Conservation (phyloP, 139 green algal genomes). For the Picocystis salinarum region DNA sequence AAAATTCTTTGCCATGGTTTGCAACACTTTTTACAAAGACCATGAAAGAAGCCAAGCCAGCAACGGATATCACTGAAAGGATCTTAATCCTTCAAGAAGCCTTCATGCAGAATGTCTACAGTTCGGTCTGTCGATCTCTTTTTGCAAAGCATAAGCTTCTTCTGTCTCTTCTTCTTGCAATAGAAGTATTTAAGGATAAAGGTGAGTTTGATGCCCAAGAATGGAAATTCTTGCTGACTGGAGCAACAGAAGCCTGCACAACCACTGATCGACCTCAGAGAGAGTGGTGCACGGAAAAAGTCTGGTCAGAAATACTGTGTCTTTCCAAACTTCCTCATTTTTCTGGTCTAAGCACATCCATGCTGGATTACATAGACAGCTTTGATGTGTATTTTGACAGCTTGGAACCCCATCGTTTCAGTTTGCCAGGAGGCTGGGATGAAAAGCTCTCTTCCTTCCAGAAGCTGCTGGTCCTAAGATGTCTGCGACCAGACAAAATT, state of each 20-base stretch:
- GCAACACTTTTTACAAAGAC: conserved; percentile 50
- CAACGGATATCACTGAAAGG: conserved; percentile 35
- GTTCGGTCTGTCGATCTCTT: conserved; percentile 56
- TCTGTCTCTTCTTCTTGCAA: conserved; percentile 43
- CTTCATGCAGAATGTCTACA: conserved; percentile 62
- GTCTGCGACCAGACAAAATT: conserved; percentile 51
- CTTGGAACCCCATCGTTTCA: conserved; percentile 38
- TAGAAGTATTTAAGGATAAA: conserved; percentile 38
- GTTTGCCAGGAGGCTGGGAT: conserved; percentile 27
- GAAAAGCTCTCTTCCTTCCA: conserved; percentile 38
- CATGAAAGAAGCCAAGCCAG: conserved; percentile 46
- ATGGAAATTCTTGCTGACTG: conserved; percentile 59
- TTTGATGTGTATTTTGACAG: conserved; percentile 40
- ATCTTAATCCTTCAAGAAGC: conserved; percentile 40
- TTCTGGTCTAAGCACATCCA: no score
- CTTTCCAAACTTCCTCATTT: conserved; percentile 33
- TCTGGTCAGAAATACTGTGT: conserved; percentile 53
- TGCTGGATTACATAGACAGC: no score
- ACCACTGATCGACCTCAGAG: conserved; percentile 12
- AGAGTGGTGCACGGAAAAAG: conserved; percentile 56
- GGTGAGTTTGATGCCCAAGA: conserved; percentile 32
- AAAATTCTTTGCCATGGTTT: conserved; percentile 61
- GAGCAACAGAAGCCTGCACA: conserved; percentile 13
- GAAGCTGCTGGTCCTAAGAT: conserved; percentile 42
- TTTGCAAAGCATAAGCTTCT: conserved; percentile 68